Percentiles rank a stretch among this genome's conserved stretches.
phyloP scores from a whole-genome alignment of 2,329 filamentous ascomycete genomes.

The Ophiosphaerella narmari region DNA sequence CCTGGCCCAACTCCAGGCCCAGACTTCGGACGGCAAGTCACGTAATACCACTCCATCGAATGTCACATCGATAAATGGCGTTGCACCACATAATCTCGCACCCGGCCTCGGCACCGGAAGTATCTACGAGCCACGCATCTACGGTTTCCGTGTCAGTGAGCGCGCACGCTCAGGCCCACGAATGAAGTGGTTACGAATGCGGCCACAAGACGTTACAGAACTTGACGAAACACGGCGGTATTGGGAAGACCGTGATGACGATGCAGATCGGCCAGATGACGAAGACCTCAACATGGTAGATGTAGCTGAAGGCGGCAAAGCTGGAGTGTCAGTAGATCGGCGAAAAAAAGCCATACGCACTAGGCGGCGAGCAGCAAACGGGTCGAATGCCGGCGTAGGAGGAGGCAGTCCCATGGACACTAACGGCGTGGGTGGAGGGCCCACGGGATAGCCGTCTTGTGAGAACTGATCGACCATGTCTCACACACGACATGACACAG shows the following conservation, averaged over 20 bases:
- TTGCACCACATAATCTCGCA: conserved; percentile 83
- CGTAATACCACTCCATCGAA: conserved; percentile 41
- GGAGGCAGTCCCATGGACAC: conserved; percentile 49
- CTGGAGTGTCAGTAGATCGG: conserved; percentile 27
- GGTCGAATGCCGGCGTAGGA: conserved; percentile 28
- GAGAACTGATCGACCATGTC: neutral
- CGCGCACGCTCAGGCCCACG: conserved; percentile 85
- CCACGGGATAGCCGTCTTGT: conserved; percentile 20
- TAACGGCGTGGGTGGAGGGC: conserved; percentile 40
- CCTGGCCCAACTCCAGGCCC: conserved; percentile 44
- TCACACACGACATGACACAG: neutral
- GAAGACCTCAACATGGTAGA: conserved; percentile 48
- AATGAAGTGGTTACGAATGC: conserved; percentile 94
- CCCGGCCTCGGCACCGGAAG: conserved; percentile 80
- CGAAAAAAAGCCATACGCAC: conserved; percentile 46
- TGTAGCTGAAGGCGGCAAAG: conserved; percentile 38
- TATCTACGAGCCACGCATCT: conserved; percentile 95
- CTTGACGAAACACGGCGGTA: conserved; percentile 71
- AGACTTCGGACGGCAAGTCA: conserved; percentile 36
- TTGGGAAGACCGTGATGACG: conserved; percentile 49
- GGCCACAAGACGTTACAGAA: conserved; percentile 78
- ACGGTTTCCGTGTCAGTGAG: conserved; percentile 94
- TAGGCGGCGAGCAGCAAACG: conserved; percentile 42
- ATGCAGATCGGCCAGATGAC: conserved; percentile 42
- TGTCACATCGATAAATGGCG: conserved; percentile 71